These are phyloP conservation scores for Patellifolia procumbens DNA, from an alignment of 179 eudicot species.

Conservation along the genomic window DNA sequence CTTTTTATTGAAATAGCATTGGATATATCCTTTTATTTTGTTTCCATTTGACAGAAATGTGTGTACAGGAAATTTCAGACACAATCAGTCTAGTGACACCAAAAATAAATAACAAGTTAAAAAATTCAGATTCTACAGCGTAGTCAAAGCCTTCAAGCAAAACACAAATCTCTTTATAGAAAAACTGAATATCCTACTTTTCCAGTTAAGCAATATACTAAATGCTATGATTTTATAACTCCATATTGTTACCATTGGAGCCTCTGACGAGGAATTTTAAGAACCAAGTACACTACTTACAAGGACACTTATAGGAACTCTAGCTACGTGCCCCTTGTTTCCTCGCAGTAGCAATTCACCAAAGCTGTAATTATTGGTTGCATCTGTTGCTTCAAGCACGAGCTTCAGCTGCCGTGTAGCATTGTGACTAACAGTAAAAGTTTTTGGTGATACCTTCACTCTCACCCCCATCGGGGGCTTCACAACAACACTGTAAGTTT, in stretches of 20 bases:
- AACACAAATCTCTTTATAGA: neutral
- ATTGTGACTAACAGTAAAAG: conserved; percentile 41
- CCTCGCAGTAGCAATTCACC: conserved; percentile 59
- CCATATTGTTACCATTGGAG: neutral
- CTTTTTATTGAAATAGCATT: neutral
- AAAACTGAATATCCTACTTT: neutral
- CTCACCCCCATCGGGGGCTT: conserved; percentile 54
- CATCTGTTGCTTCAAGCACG: conserved; percentile 44
- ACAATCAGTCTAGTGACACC: neutral
- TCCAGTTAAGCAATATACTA: too few species aligned
- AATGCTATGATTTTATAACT: neutral
- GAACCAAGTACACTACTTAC: conserved; percentile 48
- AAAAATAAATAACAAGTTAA: neutral
- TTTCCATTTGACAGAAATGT: neutral
- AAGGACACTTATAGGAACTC: conserved; percentile 60
- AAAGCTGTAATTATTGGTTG: conserved; percentile 49
- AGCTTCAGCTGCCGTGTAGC: conserved; percentile 41
- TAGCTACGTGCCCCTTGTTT: conserved; percentile 48
- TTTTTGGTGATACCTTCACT: conserved; percentile 40
- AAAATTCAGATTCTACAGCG: neutral
- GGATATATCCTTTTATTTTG: neutral
- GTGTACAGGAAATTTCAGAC: conserved; percentile 2
- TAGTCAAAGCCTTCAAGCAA: neutral
- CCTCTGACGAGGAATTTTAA: conserved; percentile 14
- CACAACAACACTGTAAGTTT: conserved; percentile 46